Evolutionary conservation across 202 grass and related monocot species (phyloP), one percentile per base, ranked within the genome.

Genomic region (Sporobolus alterniflorus): DNA sequence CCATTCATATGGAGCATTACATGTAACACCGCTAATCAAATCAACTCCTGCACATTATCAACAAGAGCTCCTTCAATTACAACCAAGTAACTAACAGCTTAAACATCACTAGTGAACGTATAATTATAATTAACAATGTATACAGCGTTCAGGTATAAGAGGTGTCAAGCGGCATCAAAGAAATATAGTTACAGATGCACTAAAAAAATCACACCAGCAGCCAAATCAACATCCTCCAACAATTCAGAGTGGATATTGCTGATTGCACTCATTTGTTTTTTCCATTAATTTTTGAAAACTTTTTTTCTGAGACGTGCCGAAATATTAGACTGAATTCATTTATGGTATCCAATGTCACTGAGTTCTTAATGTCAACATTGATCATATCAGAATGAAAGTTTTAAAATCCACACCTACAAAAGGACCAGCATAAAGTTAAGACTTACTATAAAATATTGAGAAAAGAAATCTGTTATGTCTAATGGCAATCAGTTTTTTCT

Each of bases 1-100:
- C 96, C 96, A 98, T 81, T 89, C 89, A 33, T 94, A 96, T 73
- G 96, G 96, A 79, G 89, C 83, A 77, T 94, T 77, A 76, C 93
- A 99, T 68, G 96, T 86, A 71, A 96, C 89, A 47, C 78, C 93
- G 83, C 87, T 85, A 72, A 78, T 81, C 51, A 81, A 81, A 46
- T 81, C 78, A 32, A 81, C 66, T 46, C 78, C 78, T 81, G 66
- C 26, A 10, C 46, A 81, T 42, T 44, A 24, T 69, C 40, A 81
- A 46, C 51, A 81, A 44, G 59, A 59, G 11, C 9, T 30, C 6
- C 33, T 70, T 81, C 52, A 28, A 24, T 32, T n/a, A 43, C 15
- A 69, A 29, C 77, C 32, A 80, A 55, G 24, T 69, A 6, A 30
- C 2, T 22, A 56, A 41, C 9, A 79, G 64, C 22, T 9, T 43